Evolutionary conservation across 2,329 filamentous ascomycete species (phyloP).

Genomic region (Chaetomiaceae sp.): DNA sequence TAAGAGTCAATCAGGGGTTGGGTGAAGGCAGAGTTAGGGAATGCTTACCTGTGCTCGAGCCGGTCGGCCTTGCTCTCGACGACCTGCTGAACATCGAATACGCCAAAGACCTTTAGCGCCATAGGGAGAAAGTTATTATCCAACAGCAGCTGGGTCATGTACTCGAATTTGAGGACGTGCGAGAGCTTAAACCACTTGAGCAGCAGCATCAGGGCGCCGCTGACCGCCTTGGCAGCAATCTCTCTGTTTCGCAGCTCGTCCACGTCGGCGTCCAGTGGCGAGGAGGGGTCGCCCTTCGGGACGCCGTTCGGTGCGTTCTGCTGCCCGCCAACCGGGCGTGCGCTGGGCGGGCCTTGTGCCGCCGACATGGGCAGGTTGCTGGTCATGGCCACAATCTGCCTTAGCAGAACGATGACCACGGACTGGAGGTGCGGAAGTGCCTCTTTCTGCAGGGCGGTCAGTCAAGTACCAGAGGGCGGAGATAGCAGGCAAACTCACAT

Average conservation of each 20-base stretch:
- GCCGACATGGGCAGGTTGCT: slow-evolving; percentile 70
- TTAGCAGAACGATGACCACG: slow-evolving; percentile 85
- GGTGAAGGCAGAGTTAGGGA: background rate
- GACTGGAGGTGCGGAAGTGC: slow-evolving; percentile 86
- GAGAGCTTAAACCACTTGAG: slow-evolving; percentile 96
- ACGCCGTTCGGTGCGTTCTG: slow-evolving; percentile 31
- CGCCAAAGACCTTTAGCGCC: slow-evolving; percentile 86
- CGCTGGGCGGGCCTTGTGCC: slow-evolving; percentile 35
- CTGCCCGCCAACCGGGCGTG: slow-evolving; percentile 38
- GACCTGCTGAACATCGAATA: slow-evolving; percentile 88
- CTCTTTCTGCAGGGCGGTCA: slow-evolving; percentile 52
- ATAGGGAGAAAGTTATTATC: slow-evolving; percentile 94
- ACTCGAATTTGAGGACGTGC: slow-evolving; percentile 93
- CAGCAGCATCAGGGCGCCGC: slow-evolving; percentile 80
- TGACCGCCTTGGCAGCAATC: slow-evolving; percentile 85
- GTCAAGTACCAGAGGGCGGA: slow-evolving; percentile 5
- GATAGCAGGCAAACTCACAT: slow-evolving; percentile 57
- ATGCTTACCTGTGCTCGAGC: slow-evolving; percentile 67
- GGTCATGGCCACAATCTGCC: slow-evolving; percentile 81
- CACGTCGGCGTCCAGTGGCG: slow-evolving; percentile 65
- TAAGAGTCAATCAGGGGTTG: too few relatives aligned
- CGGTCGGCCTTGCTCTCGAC: slow-evolving; percentile 83
- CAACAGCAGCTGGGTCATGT: slow-evolving; percentile 84
- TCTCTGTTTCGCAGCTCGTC: slow-evolving; percentile 79
- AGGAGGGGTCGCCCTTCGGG: slow-evolving; percentile 37